Conservation (phyloP, 129 eudicot species). For the Centrapalus pauciflorus region DNA sequence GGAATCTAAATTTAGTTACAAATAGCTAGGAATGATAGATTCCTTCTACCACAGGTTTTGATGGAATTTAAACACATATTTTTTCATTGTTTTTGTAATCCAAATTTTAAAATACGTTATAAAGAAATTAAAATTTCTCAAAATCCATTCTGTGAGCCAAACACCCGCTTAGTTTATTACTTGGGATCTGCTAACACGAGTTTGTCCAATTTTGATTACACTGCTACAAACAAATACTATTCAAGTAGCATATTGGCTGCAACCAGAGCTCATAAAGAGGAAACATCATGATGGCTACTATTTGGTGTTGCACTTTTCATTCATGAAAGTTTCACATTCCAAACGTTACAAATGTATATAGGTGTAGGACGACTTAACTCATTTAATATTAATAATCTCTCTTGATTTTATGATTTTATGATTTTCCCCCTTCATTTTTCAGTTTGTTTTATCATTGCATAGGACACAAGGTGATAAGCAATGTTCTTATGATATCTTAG, state of each 20-base stretch:
- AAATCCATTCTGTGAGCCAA: no score
- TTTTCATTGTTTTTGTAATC: no score
- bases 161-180: no score
- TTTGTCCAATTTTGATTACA: neutral
- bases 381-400: neutral
- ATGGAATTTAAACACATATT: no score
- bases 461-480: neutral
- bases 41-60: no score
- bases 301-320: neutral
- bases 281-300: neutral
- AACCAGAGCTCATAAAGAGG: neutral
- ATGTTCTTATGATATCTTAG: neutral
- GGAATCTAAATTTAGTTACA: no score
- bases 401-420: neutral
- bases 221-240: neutral
- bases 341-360: neutral
- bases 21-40: no score
- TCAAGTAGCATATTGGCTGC: neutral
- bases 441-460: neutral
- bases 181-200: neutral
- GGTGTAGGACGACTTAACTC: neutral
- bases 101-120: no score
- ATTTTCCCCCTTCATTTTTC: neutral
- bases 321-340: neutral
- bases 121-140: no score